Evolutionary conservation across 1,284 basidiomycete genomes (phyloP), one percentile per base, ranked within the genome.

Genomic region (Tausonia pullulans): DNA sequence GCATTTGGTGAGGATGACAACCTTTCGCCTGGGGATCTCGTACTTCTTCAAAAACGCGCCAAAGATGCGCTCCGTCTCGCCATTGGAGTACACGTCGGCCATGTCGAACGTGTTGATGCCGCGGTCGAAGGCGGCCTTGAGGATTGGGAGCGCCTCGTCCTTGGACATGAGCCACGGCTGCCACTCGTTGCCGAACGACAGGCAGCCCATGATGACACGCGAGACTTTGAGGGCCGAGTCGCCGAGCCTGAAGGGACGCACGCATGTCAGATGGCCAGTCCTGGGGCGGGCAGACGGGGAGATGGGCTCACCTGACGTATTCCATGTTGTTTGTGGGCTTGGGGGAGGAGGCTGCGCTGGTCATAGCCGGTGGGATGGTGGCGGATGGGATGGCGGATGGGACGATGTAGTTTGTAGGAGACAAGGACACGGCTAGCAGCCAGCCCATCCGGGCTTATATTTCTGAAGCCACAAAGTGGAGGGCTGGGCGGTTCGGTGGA

Each of bases 151-250:
- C 3, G 10, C 14, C 39, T 13, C 41, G 8, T 46, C 61, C 27
- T 57, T 54, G 43, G 57, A 41, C 3, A 63, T 39, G 13, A 63
- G 54, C 61, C 61, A 57, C n/a, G 14, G 39, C 39, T 57, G 53
- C 44, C 45, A 46, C 7, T 9, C 11, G 27, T 13, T 44, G 5
- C 53, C 53, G 39, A 52, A 50, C 4, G 54, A 50, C 46, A 58
- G 40, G 53, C 55, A 58, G 49, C 46, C 40, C 27, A 11, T 44
- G 56, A 63, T 63, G 56, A 63, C 50, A 49, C 59, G 43, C 0
- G 62, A 63, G n/a, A 59, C 57, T 13, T 63, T 61, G 52, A 61
- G 52, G 16, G 51, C 60, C 2, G 60, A 61, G 13, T 39, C 16
- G 3, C 59, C 59, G 41, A 60, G 59, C 4, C 59, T 27, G 27